A percentile compares a stretch with the other conserved stretches of the same genome.
phyloP scores from a whole-genome alignment of 352 stramenopile genomes.

The Phytophthora ohioensis region DNA sequence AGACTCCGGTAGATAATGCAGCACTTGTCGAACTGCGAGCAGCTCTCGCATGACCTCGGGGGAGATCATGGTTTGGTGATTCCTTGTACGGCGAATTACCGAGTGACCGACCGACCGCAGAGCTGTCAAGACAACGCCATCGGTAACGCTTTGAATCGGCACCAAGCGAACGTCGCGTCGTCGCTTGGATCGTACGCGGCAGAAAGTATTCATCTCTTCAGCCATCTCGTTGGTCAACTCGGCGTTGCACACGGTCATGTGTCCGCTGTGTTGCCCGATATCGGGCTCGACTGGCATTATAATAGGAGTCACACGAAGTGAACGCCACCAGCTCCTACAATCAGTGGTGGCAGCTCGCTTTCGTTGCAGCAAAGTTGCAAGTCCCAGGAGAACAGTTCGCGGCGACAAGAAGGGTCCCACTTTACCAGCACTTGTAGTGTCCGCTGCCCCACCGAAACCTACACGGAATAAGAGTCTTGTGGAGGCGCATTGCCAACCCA shows the following conservation, averaged over 20 bases:
- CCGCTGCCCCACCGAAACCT: background rate
- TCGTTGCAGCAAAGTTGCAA: no score
- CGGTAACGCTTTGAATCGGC: background rate
- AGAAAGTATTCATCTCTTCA: constrained; percentile 23
- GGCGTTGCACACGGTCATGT: no score
- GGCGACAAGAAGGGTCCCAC: no score
- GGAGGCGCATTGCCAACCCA: no score
- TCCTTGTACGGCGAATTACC: constrained; percentile 24
- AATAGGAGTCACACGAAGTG: no score
- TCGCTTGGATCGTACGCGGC: constrained; percentile 3
- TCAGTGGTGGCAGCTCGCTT: no score
- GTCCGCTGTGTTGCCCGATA: no score
- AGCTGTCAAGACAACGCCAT: constrained; percentile 9
- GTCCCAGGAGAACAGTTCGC: no score
- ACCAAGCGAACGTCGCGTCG: constrained; percentile 13
- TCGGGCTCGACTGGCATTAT: no score
- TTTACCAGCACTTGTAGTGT: no score
- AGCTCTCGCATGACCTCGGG: constrained; percentile 49
- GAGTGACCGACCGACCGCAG: constrained; percentile 14
- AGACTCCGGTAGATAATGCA: constrained; percentile 49
- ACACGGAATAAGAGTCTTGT: background rate
- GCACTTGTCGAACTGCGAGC: constrained; percentile 41
- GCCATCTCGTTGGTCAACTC: no score
- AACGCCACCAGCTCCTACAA: no score
- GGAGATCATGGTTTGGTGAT: constrained; percentile 39